A percentile compares a stretch with the other conserved stretches of the same genome.
Evolutionary conservation across 768 basidiomycete genomes (phyloP).

Genomic region (Mrakia blollopis): DNA sequence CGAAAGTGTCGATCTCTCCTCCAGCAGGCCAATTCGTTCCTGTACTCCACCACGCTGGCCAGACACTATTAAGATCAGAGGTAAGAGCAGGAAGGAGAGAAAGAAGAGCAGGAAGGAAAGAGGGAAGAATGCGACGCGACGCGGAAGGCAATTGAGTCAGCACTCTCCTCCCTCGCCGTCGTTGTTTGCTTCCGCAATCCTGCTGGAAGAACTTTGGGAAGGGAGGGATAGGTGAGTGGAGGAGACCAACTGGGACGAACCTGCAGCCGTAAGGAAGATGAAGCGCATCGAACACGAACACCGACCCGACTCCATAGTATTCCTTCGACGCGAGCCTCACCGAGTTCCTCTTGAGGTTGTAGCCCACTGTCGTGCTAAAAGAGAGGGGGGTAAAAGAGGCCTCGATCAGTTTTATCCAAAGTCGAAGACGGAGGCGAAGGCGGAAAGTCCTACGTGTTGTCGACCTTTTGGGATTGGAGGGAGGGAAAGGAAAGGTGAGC

Average conservation of each 20-base stretch:
- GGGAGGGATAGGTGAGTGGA: too few relatives aligned
- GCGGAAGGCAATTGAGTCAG: slow-evolving; percentile 23
- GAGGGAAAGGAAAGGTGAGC: background rate
- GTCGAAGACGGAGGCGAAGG: background rate
- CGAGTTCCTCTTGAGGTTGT: slow-evolving; percentile 60
- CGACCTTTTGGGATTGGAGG: slow-evolving; percentile 43
- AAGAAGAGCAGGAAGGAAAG: background rate
- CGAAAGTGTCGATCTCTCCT: slow-evolving; percentile 73
- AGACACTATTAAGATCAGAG: background rate
- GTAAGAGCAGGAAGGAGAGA: too few relatives aligned
- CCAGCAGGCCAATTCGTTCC: slow-evolving; percentile 45
- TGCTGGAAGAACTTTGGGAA: too few relatives aligned
- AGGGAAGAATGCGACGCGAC: too few relatives aligned
- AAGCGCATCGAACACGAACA: slow-evolving; percentile 58
- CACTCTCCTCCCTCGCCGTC: too few relatives aligned
- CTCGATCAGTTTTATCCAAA: too few relatives aligned
- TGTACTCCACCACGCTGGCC: slow-evolving; percentile 18
- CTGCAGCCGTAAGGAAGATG: slow-evolving; percentile 55
- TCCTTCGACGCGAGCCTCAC: slow-evolving; percentile 61
- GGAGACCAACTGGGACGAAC: slow-evolving; percentile 46
- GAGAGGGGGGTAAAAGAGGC: background rate
- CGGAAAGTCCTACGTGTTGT: slow-evolving; percentile 51
- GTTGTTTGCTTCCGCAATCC: too few relatives aligned
- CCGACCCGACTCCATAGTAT: slow-evolving; percentile 54
- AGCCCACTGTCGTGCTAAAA: slow-evolving; percentile 35